Percentiles rank a stretch among this genome's conserved stretches.
Conservation (phyloP, 2,329 filamentous ascomycete species). For the Dendryphion nanum region DNA sequence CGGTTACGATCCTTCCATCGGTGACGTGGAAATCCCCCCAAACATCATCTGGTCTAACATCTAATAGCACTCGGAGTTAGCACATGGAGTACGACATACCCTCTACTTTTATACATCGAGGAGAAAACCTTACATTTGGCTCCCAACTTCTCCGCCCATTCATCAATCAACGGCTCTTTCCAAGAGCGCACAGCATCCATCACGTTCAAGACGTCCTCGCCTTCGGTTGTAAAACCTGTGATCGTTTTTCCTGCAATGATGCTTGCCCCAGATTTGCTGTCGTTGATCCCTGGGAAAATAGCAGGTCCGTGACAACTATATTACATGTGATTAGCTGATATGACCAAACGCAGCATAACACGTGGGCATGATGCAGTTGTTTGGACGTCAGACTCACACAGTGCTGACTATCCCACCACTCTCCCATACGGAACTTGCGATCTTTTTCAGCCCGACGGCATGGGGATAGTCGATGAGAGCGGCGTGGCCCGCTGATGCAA, state of each 20-base stretch:
- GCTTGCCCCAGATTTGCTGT: constrained; percentile 28
- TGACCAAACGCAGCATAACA: not conserved
- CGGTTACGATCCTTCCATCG: constrained; percentile 38
- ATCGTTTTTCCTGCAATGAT: constrained; percentile 37
- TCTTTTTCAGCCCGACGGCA: constrained; percentile 41
- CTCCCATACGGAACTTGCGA: constrained; percentile 41
- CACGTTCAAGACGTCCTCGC: constrained; percentile 35
- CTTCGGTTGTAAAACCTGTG: constrained; percentile 41
- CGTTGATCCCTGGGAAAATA: constrained; percentile 38
- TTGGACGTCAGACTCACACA: constrained; percentile 38
- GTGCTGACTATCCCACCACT: constrained; percentile 24
- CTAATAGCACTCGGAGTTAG: too few relatives aligned
- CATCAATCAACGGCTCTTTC: constrained; percentile 30
- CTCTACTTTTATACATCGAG: too few relatives aligned
- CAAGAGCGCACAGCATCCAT: constrained; percentile 31
- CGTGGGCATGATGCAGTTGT: not conserved
- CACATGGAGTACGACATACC: too few relatives aligned
- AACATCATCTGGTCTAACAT: constrained; percentile 19
- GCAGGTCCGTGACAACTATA: constrained; percentile 39
- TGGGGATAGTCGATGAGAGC: constrained; percentile 49
- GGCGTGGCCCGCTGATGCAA: constrained; percentile 46
- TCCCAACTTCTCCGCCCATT: constrained; percentile 23
- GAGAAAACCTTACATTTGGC: constrained; percentile 36
- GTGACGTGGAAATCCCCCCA: constrained; percentile 32
- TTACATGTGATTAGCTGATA: not conserved